Evolutionary conservation across 768 basidiomycete species (phyloP).

Genomic region (Mycena pura): DNA sequence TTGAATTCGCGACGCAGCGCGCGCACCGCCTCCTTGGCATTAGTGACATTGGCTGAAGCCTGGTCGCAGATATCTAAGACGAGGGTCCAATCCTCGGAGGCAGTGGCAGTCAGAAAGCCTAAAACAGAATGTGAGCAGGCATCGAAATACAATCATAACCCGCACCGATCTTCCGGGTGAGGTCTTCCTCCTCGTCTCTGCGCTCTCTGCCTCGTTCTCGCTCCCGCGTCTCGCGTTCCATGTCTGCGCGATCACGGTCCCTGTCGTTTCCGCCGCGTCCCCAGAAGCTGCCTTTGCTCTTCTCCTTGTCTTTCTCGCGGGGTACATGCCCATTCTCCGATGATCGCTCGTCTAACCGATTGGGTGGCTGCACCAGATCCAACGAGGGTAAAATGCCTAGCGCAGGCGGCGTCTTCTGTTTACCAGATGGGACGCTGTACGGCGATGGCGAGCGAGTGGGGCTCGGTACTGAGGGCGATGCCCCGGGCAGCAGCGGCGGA

Average conservation of each 20-base stretch:
- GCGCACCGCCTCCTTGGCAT: constrained; percentile 84
- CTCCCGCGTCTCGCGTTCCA: constrained; percentile 8
- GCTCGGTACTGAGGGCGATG: constrained; percentile 48
- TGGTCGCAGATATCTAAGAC: constrained; percentile 88
- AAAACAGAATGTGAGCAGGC: neutral
- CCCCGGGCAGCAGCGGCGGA: constrained; percentile 47
- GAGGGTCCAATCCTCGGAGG: constrained; percentile 82
- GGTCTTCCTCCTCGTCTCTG: constrained; percentile 58
- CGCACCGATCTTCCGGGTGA: constrained; percentile 77
- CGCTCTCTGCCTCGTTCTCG: constrained; percentile 33
- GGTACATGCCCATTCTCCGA: constrained; percentile 40
- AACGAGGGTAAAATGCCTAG: constrained; percentile 66
- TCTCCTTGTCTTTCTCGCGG: constrained; percentile 43
- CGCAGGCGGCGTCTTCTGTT: constrained; percentile 34
- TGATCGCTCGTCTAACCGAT: constrained; percentile 45
- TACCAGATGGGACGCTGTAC: constrained; percentile 42
- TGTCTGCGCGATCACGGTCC: constrained; percentile 39
- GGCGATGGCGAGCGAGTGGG: constrained; percentile 55
- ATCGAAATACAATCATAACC: constrained; percentile 3
- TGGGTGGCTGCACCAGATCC: constrained; percentile 50
- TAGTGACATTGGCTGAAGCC: constrained; percentile 71
- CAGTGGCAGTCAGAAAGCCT: constrained; percentile 80
- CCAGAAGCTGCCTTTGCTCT: constrained; percentile 66
- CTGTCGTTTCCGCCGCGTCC: constrained; percentile 46
- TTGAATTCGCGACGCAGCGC: constrained; percentile 89